Percentiles rank a stretch among this genome's conserved stretches.
These are phyloP conservation scores for Erythrophleum fordii DNA, from an alignment of 306 rosid genomes.

Conservation along the genomic window DNA sequence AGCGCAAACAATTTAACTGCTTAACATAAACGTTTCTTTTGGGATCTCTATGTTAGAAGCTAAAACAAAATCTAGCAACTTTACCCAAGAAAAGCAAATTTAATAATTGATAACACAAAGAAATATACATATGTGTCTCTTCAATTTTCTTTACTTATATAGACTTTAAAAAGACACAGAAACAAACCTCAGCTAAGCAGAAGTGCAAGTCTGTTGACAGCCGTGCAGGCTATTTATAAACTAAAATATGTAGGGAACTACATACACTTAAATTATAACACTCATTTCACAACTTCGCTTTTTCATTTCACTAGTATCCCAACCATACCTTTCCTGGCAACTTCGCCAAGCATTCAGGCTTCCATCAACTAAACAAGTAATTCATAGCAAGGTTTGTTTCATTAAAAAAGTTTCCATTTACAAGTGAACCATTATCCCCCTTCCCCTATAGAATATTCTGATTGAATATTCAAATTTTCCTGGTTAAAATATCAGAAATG, in stretches of 20 bases:
- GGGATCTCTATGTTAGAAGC: not conserved
- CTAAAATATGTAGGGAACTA: not conserved
- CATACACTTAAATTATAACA: not conserved
- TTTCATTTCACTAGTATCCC: not conserved
- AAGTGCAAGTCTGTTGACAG: not conserved
- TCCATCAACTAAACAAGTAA: not conserved
- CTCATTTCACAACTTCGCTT: not conserved
- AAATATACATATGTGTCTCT: not conserved
- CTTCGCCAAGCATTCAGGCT: not conserved
- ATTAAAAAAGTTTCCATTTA: not conserved
- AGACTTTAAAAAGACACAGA: not conserved
- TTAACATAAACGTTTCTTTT: not conserved
- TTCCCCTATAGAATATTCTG: not conserved
- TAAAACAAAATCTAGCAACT: not conserved
- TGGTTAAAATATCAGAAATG: not conserved
- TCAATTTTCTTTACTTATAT: not conserved
- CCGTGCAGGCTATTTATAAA: not conserved
- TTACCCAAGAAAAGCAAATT: slow-evolving; percentile 4
- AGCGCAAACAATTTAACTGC: not conserved
- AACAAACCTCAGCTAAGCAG: slow-evolving; percentile 4
- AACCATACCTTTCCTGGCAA: not conserved
- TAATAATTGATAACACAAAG: not conserved
- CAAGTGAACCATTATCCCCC: not conserved
- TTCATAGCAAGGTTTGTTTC: not conserved
- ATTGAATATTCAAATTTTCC: not conserved